Evolutionary conservation across 495 filamentous ascomycete species (phyloP).

Genomic region (Hypoxylon intermedium): DNA sequence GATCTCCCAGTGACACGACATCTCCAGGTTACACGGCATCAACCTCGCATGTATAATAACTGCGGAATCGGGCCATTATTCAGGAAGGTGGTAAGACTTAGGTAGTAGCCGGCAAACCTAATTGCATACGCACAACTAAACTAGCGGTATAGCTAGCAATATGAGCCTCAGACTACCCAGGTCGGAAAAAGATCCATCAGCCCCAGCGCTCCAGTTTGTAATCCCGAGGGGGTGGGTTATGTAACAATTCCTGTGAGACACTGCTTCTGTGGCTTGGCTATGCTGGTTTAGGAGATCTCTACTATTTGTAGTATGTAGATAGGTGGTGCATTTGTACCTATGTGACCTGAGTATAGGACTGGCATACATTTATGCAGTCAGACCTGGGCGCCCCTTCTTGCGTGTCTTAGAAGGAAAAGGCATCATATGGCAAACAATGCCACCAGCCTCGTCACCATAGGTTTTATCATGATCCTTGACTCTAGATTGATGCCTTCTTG

Average conservation of each 20-base stretch:
- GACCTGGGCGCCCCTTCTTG: no score
- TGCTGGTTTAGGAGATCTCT: no score
- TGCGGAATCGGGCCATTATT: background rate
- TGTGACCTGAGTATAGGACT: no score
- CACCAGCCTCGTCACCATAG: no score
- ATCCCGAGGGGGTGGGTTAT: background rate
- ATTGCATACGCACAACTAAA: background rate
- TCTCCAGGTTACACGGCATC: background rate
- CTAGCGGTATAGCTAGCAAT: slow-evolving; percentile 17
- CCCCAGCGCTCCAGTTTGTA: background rate
- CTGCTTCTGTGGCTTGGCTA: background rate
- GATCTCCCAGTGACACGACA: background rate
- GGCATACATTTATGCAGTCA: no score
- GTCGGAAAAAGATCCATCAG: background rate
- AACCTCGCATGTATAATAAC: background rate
- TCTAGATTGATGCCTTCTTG: no score
- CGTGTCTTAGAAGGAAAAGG: no score
- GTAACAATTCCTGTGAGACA: background rate
- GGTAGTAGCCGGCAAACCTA: background rate
- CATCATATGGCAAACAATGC: no score
- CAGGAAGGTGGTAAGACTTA: slow-evolving; percentile 8
- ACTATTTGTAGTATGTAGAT: no score
- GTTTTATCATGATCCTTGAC: no score
- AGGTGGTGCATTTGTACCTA: no score
- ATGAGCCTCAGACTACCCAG: slow-evolving; percentile 8